Base-by-base conservation (phyloP, 805 yeast genomes). In the Kodamaea jinghongensis region DNA sequence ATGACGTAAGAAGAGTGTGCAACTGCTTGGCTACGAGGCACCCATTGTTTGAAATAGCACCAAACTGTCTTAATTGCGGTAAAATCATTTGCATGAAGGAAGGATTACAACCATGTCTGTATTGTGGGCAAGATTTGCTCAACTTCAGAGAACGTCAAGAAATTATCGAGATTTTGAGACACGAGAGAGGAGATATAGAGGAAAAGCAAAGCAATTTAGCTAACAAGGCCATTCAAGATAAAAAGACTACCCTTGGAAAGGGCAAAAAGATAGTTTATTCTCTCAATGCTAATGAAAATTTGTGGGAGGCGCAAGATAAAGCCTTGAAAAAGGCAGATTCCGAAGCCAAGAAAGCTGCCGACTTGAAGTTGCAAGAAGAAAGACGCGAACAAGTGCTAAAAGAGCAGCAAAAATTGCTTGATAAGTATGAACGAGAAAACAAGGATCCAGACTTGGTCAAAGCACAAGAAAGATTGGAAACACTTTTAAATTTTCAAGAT, bases 1-100 rank as follows among this genome's bases (percentile, higher is more conserved):
- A 38, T 8, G 43, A 38, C 9, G 26, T 36, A 51, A 39, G 55
- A 44, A 56, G 67, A 13, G 55, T 51, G 4, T 90, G 98, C 56
- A 77, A 83, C 46, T 90, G 98, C 55, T 86, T 83, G 79, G 97
- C 91, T 1, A 76, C 84, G 0, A 69, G 85, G 44, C 99, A 93
- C 55, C 96, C 96, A 3, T 63, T 93, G 22, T 84, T 88, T 46
- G 95, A 86, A 41, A 75, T 84, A 47, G 93, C 95, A 2, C 98
- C 99, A 1, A 93, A 93, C 57, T 93, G 99, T 53, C 63, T 93
- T 29, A 81, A 84, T 44, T 93, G 99, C 59, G 99, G 99, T 8
- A 86, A 89, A 59, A 86, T 93, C 30, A 86, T 93, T 2, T 93
- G 99, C 65, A 73, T 75, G 3, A 82, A 81, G 50, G 98, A 93